These are phyloP conservation scores for Penicillium antarcticum DNA, from an alignment of 495 filamentous ascomycete species.

Conservation along the genomic window DNA sequence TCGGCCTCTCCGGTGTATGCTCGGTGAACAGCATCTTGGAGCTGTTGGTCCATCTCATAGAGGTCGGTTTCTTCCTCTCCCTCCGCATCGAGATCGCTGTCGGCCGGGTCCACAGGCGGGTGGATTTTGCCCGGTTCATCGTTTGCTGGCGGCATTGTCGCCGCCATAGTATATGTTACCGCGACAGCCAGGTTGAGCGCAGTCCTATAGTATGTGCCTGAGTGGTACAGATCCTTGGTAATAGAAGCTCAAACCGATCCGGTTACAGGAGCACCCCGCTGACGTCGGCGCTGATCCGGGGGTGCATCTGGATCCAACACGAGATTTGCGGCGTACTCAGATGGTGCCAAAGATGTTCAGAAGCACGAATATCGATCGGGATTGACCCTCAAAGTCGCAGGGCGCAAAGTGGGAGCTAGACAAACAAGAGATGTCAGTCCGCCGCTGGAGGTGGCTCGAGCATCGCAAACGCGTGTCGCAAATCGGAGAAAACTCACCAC, in stretches of 20 bases:
- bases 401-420: constrained; percentile 19
- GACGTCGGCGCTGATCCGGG: constrained; percentile 26
- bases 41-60: constrained; percentile 45
- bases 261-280: constrained; percentile 30
- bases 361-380: neutral
- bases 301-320: constrained; percentile 23
- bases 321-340: neutral
- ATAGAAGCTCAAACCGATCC: constrained; percentile 9
- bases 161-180: constrained; percentile 46
- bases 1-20: constrained; percentile 51
- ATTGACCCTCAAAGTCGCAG: constrained; percentile 3
- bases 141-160: constrained; percentile 42
- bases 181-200: constrained; percentile 44
- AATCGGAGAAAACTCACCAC: constrained; percentile 22
- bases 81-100: constrained; percentile 53
- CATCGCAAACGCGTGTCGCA: constrained; percentile 24
- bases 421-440: constrained; percentile 18
- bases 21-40: constrained; percentile 51
- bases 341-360: neutral
- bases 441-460: constrained; percentile 7
- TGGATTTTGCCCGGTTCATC: constrained; percentile 36
- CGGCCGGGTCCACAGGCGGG: constrained; percentile 33
- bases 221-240: constrained; percentile 6
- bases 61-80: constrained; percentile 49
- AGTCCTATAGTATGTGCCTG: constrained; percentile 7